These are phyloP conservation scores for Dipteronia dyeriana DNA, from an alignment of 345 rosid genomes.

Conservation along the genomic window DNA sequence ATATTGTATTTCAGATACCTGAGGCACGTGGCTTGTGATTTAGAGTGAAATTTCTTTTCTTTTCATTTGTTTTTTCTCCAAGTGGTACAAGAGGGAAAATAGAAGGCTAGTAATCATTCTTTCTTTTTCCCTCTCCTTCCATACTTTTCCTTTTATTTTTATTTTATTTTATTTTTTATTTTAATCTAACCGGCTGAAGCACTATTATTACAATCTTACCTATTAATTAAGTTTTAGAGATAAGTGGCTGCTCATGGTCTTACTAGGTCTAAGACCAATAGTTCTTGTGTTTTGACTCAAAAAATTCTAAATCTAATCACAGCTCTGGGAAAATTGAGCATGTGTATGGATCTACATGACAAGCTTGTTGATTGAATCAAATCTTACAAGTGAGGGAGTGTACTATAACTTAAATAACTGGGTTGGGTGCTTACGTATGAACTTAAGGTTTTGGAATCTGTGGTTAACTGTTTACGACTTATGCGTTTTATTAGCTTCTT, in stretches of 20 bases:
- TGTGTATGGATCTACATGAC: not conserved
- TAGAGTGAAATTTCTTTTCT: not conserved
- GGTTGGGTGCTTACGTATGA: not conserved
- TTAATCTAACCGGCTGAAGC: not conserved
- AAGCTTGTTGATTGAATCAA: not conserved
- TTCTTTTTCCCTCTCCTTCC: not conserved
- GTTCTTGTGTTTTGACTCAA: not conserved
- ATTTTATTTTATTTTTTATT: too few relatives aligned
- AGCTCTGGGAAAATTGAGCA: not conserved
- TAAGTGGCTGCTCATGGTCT: not conserved
- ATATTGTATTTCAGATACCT: not conserved
- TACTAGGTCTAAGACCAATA: not conserved
- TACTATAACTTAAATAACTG: not conserved
- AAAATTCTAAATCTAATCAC: not conserved
- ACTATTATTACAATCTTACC: not conserved
- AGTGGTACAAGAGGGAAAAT: not conserved
- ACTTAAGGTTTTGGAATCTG: not conserved
- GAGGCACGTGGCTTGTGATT: not conserved
- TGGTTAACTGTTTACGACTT: not conserved
- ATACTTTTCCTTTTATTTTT: not conserved
- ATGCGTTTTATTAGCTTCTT: not conserved
- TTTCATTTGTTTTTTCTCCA: not conserved
- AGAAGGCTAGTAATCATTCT: not conserved
- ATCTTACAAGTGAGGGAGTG: not conserved
- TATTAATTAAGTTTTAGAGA: not conserved